Evolutionary conservation across 192 early-diverging fungal species (phyloP), one percentile per base, ranked within the genome.

Genomic region (Mortierella hygrophila): DNA sequence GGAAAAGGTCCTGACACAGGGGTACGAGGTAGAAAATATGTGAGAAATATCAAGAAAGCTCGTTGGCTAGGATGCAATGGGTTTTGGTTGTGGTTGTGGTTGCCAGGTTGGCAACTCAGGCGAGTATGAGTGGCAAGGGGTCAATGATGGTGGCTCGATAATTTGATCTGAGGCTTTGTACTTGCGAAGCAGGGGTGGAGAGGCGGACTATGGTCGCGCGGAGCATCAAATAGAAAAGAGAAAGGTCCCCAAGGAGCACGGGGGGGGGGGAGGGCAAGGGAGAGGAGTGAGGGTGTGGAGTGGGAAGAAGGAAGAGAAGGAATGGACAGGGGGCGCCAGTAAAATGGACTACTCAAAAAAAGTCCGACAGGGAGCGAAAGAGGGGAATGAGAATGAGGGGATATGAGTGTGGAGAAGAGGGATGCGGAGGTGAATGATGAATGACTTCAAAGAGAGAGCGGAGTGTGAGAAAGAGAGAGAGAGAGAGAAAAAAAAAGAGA

Each of bases 31-130:
- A 35, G n/a, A 26, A 32, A 4, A 32, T 7, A 57, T 10, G 29
- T 1, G 16, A 52, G 15, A 52, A 4, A 65, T 8, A 65, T 15
- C 60, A 32, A 65, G 13, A 32, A 65, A 32, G 60, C 60, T 65
- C 60, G 60, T 65, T 65, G 60, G 29, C n/a, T 60, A 60, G 55
- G 55, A 60, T n/a, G 55, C 55, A 60, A n/a, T 60, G 23, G n/a
- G 11, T 11, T 26, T 11, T 32, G n/a, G 60, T 65, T 35, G 35
- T 10, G n/a, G n/a, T 32, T 35, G 9, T n/a, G 60, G 8, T 35
- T 32, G 57, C 57, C 57, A 65, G 29, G 29, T 3, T 65, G 60
- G 60, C 60, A 65, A 52, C 49, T 52, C 18, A 52, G 49, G 49
- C 1, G 20, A 52, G 49, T 52, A 6, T 52, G 20, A 57, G n/a